These are phyloP conservation scores for Yamadazyma diddensiae DNA, from an alignment of 1,139 yeast genomes.

Conservation along the genomic window DNA sequence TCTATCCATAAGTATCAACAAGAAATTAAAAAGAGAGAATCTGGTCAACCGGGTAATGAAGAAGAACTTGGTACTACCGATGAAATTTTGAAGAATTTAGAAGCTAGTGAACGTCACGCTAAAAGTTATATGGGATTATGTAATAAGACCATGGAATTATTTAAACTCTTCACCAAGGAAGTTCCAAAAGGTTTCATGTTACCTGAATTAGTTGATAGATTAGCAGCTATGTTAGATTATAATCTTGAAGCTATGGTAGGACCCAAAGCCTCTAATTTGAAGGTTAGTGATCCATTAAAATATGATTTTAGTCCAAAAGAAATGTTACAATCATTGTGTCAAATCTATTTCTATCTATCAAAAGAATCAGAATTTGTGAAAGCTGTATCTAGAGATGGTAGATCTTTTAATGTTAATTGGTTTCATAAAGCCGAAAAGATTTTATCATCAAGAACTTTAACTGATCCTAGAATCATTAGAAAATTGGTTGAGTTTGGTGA, in stretches of 20 bases:
- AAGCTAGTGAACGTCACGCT: slow-evolving; percentile 71
- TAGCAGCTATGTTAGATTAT: slow-evolving; percentile 94
- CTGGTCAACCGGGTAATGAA: slow-evolving; percentile 34
- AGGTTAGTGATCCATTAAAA: slow-evolving; percentile 80
- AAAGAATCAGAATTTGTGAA: slow-evolving; percentile 59
- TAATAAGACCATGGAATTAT: slow-evolving; percentile 76
- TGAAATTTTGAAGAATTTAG: slow-evolving; percentile 56
- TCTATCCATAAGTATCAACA: slow-evolving; percentile 73
- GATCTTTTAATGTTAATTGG: slow-evolving; percentile 70
- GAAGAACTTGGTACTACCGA: slow-evolving; percentile 55
- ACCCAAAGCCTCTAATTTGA: slow-evolving; percentile 85
- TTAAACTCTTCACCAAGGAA: slow-evolving; percentile 78
- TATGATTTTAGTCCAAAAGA: slow-evolving; percentile 81
- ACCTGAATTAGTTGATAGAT: slow-evolving; percentile 86
- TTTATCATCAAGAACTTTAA: slow-evolving; percentile 52
- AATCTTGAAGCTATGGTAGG: slow-evolving; percentile 90
- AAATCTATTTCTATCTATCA: slow-evolving; percentile 72
- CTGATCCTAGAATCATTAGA: slow-evolving; percentile 51
- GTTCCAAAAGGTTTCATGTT: slow-evolving; percentile 85
- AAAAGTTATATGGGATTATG: slow-evolving; percentile 80
- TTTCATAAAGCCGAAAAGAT: slow-evolving; percentile 72
- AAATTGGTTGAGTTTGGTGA: slow-evolving; percentile 56
- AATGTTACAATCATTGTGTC: slow-evolving; percentile 65
- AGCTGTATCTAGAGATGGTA: slow-evolving; percentile 86
- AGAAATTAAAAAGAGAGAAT: slow-evolving; percentile 45